Base-by-base conservation (phyloP, 164 flowering plant genomes). In the Tetrastigma voinierianum region DNA sequence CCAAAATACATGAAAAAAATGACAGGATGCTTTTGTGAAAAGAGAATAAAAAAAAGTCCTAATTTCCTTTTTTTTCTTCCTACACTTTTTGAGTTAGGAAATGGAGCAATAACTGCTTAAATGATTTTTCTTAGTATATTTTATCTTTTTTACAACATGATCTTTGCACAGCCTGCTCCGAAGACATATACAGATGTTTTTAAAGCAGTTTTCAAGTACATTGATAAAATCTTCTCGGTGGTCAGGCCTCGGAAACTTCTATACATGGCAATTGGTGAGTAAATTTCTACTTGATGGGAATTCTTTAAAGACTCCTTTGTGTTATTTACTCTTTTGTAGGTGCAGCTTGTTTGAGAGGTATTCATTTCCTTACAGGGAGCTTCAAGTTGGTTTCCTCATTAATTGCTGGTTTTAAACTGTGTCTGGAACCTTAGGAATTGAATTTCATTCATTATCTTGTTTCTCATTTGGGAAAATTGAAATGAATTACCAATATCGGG, bases 251-350 rank as follows among this genome's bases (percentile, higher is more conserved):
- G 84, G 32, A 80, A 81, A 62, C 74, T 85, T 47, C 70, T 85
- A 0, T 85, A 66, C 60, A 61, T 85, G 76, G 89, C 89, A 40
- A 81, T 85, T 54, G 89, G 89, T 85, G 47, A 53, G 81, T 56
- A 12, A 2, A 55, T 8, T 11, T 48, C 20, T 16, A n/a, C 18
- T 61, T 25, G 18, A 49, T n/a, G 0, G 16, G 52, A 14, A 16
- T 14, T 49, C n/a, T 49, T 49, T 32, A 32, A 32, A 32, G 40
- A 32, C 5, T 32, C 6, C 4, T 32, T 32, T 32, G 40, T 32
- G 40, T 32, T 32, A 32, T 32, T 25, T 32, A 4, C 40, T 32
- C 0, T 32, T 32, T 32, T 32, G 3, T 32, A 32, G 40, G 40
- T 32, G 40, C 40, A 32, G 5, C 6, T 32, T 32, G 40, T 32